Base-by-base conservation (phyloP, 139 green algal genomes). In the Coelastrella sp. region DNA sequence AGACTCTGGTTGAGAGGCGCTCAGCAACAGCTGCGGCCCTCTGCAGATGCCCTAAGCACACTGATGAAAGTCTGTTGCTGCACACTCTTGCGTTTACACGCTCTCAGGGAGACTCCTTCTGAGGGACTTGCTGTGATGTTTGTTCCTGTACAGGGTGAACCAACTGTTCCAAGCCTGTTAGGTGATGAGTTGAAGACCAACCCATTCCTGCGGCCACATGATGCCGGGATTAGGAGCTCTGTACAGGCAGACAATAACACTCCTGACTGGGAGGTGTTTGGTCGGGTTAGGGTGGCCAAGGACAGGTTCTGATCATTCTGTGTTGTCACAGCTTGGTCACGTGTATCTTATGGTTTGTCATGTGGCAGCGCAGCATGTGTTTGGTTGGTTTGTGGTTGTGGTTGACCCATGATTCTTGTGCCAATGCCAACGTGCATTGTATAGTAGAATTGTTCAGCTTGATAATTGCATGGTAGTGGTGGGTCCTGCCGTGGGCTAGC, bases 161-260 rank as follows among this genome's bases (percentile, higher is more conserved):
- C 94, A 21, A 98, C 96, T 0, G 91, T 98, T 64, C 96, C 96
- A 30, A 92, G 86, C 63, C 34, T 89, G 21, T 83, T 98, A 32
- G 90, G 86, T 5, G 92, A 96, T 38, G 96, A 98, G 91, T 88
- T 96, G 67, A 88, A 93, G 53, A 96, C 92, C 79, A 98, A 98
- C 91, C 96, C 96, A 21, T 98, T 98, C 86, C 81, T 98, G 87
- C 83, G 96, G 17, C 91, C 94, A 5, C 32, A 81, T 48, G 88
- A 94, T 64, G 40, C 83, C 1, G 89, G 78, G 35, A 93, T 98
- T 38, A 90, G 94, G 0, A 78, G 69, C 13, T 64, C 69, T 5
- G 78, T 97, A 57, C 89, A 93, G 41, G 74, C 96, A 4, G 40
- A 82, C 13, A 60, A 34, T 0, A 86, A 79, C 32, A 90, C 87